Conservation (phyloP, 768 basidiomycete genomes). For the Lyophyllum shimeji region DNA sequence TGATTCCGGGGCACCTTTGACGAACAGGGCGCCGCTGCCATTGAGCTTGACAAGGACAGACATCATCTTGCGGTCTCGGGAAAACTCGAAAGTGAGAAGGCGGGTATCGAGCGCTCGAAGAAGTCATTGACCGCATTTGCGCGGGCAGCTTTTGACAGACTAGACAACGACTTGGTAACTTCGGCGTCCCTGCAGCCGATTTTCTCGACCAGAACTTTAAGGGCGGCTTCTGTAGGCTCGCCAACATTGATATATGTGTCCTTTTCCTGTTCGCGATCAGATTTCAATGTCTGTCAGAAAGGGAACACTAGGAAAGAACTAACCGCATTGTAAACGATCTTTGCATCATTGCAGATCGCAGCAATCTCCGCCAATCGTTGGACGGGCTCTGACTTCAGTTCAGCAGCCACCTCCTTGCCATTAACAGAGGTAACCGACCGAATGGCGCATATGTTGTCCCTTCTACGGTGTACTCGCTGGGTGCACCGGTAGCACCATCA, state of each 20-base stretch:
- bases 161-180: conserved; percentile 53
- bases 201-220: conserved; percentile 95
- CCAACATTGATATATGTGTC: conserved; percentile 79
- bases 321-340: conserved; percentile 80
- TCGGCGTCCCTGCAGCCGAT: conserved; percentile 72
- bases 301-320: conserved; percentile 20
- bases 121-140: conserved; percentile 84
- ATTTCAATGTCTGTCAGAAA: neutral
- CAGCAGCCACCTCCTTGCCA: conserved; percentile 56
- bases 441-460: conserved; percentile 91
- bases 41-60: conserved; percentile 84
- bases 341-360: conserved; percentile 94
- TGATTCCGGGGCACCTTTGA: conserved; percentile 96
- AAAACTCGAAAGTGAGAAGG: conserved; percentile 95
- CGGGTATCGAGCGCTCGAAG: conserved; percentile 77
- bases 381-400: conserved; percentile 67
- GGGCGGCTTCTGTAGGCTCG: conserved; percentile 96
- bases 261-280: conserved; percentile 59
- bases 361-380: conserved; percentile 89
- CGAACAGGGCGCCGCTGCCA: conserved; percentile 76
- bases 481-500: conserved; percentile 46
- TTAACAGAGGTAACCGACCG: conserved; percentile 64
- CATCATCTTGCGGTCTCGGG: conserved; percentile 99
- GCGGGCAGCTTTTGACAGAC: conserved; percentile 58
- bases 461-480: conserved; percentile 77